These are phyloP conservation scores for Lachancea quebecensis DNA, from an alignment of 805 yeast genomes.

Conservation along the genomic window DNA sequence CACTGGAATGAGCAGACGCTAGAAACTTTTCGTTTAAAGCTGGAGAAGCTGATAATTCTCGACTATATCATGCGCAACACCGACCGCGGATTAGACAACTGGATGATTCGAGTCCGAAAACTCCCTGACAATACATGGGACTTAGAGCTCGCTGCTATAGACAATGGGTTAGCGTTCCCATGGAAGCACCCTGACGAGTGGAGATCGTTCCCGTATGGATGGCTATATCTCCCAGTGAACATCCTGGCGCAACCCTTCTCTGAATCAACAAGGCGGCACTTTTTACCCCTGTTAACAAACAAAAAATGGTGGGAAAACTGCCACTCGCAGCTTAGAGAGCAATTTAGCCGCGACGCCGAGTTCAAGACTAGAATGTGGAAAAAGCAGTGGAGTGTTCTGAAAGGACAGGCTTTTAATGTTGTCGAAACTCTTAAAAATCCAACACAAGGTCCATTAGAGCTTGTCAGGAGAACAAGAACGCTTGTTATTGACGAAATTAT, in stretches of 20 bases:
- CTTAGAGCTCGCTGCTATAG: constrained; percentile 62
- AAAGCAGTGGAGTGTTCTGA: constrained; percentile 61
- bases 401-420: constrained; percentile 73
- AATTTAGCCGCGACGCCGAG: constrained; percentile 51
- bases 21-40: constrained; percentile 48
- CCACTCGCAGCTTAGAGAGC: constrained; percentile 37
- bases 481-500: constrained; percentile 55
- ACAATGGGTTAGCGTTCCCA: constrained; percentile 68
- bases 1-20: constrained; percentile 48
- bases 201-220: constrained; percentile 73
- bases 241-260: constrained; percentile 65
- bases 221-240: constrained; percentile 61
- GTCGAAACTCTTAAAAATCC: constrained; percentile 54
- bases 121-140: constrained; percentile 16
- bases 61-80: constrained; percentile 72
- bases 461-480: constrained; percentile 51
- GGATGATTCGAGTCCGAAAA: constrained; percentile 54
- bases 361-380: constrained; percentile 61
- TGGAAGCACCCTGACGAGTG: constrained; percentile 82
- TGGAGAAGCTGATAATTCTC: constrained; percentile 62
- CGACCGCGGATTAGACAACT: constrained; percentile 66
- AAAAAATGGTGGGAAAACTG: constrained; percentile 67
- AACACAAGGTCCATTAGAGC: constrained; percentile 60
- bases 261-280: constrained; percentile 46
- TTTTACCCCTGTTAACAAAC: constrained; percentile 52